Conservation (phyloP, 805 yeast genomes). For the Groenewaldozyma tartarivorans region DNA sequence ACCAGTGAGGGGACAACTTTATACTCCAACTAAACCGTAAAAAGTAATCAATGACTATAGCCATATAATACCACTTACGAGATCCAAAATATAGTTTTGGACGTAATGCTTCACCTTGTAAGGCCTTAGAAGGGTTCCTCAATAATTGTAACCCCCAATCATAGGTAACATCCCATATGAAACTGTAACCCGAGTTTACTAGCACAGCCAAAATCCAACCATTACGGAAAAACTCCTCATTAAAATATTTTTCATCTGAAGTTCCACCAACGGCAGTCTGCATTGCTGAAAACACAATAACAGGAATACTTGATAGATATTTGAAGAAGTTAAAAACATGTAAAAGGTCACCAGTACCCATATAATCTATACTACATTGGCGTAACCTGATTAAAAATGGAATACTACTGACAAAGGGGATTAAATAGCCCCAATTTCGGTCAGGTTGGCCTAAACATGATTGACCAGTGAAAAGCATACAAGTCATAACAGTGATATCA, state of each 20-base stretch:
- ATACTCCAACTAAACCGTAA: slow-evolving; percentile 73
- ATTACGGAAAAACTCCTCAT: slow-evolving; percentile 6
- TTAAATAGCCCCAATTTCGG: slow-evolving; percentile 30
- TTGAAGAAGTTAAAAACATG: slow-evolving; percentile 69
- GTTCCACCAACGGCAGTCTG: slow-evolving; percentile 10
- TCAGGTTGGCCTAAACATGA: slow-evolving; percentile 30
- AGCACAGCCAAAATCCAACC: slow-evolving; percentile 35
- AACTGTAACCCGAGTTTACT: slow-evolving; percentile 66
- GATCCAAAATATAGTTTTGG: slow-evolving; percentile 22
- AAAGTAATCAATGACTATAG: slow-evolving; percentile 50
- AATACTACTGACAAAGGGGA: slow-evolving; percentile 30
- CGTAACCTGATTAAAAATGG: slow-evolving; percentile 72
- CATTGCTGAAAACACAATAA: slow-evolving; percentile 30
- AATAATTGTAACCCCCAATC: slow-evolving; percentile 78
- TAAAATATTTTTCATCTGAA: not conserved
- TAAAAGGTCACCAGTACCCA: slow-evolving; percentile 36
- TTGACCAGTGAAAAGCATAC: slow-evolving; percentile 34
- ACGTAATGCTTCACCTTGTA: slow-evolving; percentile 21
- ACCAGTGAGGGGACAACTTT: slow-evolving; percentile 34
- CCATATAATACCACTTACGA: slow-evolving; percentile 39
- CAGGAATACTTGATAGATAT: slow-evolving; percentile 57
- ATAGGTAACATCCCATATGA: slow-evolving; percentile 79
- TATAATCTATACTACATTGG: slow-evolving; percentile 72
- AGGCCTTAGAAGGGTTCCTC: slow-evolving; percentile 8
- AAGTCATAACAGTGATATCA: slow-evolving; percentile 52